Base-by-base conservation (phyloP, 192 early-diverging fungal genomes). In the Coemansia sp. region DNA sequence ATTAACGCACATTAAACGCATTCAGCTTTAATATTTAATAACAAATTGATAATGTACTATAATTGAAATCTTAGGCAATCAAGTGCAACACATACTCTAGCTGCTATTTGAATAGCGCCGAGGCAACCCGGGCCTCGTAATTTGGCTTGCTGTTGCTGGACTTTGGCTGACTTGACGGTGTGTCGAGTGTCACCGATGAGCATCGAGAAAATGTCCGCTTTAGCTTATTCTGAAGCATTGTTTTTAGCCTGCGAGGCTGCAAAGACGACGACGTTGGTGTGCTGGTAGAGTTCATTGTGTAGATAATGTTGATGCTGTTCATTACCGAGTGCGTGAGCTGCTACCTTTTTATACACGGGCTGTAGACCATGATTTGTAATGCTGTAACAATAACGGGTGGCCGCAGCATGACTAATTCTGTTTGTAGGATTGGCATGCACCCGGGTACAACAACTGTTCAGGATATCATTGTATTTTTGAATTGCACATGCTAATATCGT, bases 41-140 rank as follows among this genome's bases (percentile, higher is more conserved):
- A 29, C 27, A 29, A 29, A 29, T 29, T 29, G 27, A 5, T 29
- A 29, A 29, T 29, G 27, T 29, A 29, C 27, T 29, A 29, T 29
- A 29, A 29, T 5, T 29, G 27, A 29, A 29, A 29, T 29, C 27
- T 29, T 29, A 29, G 27, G 3, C 2, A 29, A 5, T 29, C 6
- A 5, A 29, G 25, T 5, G 6, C 4, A 29, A 5, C 3, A 29
- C 27, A 29, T 29, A 29, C 0, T 29, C 3, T 4, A 29, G 27
- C 27, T 29, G 27, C 27, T 66, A 72, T 59, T 62, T 72, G 22
- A 55, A 47, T 22, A 72, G 49, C 43, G 59, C 59, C 11, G 59
- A 59, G 25, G 58, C 58, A 1, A 60, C 63, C 17, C 64, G 64
- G 21, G 70, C 63, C 54, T 72, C 64, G 38, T 72, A 72, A 29